These are phyloP conservation scores for Dissophora globulifera DNA, from an alignment of 192 early-diverging fungal species.

Conservation along the genomic window DNA sequence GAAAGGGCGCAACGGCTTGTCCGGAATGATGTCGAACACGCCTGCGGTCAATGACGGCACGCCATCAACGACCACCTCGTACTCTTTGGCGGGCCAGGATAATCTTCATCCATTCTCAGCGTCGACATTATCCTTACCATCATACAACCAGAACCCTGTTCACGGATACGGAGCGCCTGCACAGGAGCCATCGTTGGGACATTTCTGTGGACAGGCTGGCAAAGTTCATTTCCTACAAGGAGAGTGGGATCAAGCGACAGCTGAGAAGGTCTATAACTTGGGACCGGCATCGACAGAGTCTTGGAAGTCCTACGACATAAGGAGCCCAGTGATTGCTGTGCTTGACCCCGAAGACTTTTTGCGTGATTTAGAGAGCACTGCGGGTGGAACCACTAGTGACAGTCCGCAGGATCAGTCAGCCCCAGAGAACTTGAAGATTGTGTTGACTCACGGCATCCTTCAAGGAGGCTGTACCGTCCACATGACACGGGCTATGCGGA, in stretches of 20 bases:
- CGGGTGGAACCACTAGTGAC: neutral
- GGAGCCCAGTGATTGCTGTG: conserved; percentile 38
- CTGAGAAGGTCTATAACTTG: conserved; percentile 52
- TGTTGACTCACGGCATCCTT: conserved; percentile 22
- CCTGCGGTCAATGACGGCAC: conserved; percentile 14
- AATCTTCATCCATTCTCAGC: conserved; percentile 3
- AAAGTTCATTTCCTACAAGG: conserved; percentile 54
- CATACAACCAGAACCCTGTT: neutral
- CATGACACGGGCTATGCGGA: conserved; percentile 47
- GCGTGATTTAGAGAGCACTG: conserved; percentile 23
- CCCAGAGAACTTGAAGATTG: neutral
- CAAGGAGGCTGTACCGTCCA: conserved; percentile 54
- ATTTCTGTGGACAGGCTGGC: conserved; percentile 53
- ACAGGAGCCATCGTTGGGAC: conserved; percentile 34
- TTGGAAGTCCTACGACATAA: conserved; percentile 46
- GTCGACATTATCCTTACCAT: conserved; percentile 2
- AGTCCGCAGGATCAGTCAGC: neutral
- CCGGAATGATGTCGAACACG: neutral
- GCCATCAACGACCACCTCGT: neutral
- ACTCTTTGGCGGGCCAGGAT: neutral
- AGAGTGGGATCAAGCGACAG: conserved; percentile 52
- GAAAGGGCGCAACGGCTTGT: conserved; percentile 38
- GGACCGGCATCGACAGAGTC: conserved; percentile 52
- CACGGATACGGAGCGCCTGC: neutral
- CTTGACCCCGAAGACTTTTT: conserved; percentile 43